Conservation (phyloP, 202 grass and related monocot species). For the Carex arenaria region DNA sequence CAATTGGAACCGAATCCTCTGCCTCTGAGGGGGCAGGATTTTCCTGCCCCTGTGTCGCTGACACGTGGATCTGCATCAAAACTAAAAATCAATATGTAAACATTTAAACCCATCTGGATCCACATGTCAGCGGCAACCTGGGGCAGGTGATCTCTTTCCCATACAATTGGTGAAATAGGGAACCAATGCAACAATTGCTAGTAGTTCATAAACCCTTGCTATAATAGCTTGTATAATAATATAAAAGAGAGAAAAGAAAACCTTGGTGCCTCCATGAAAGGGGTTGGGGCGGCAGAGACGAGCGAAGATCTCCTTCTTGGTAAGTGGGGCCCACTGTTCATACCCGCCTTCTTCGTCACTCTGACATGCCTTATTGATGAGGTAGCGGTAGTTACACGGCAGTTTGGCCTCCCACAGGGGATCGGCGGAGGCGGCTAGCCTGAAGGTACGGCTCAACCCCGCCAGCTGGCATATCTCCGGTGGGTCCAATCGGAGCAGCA, state of each 20-base stretch:
- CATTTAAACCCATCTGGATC: no score
- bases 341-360: constrained; percentile 32
- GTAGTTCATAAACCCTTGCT: not conserved
- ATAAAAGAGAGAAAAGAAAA: constrained; percentile 5
- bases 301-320: constrained; percentile 64
- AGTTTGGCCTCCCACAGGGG: constrained; percentile 60
- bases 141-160: no score
- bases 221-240: not conserved
- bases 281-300: constrained; percentile 50
- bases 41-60: no score
- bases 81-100: no score
- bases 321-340: constrained; percentile 9
- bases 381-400: constrained; percentile 50
- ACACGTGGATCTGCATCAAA: no score
- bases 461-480: constrained; percentile 71
- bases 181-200: not conserved
- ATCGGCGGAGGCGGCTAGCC: constrained; percentile 55
- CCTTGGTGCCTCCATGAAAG: constrained; percentile 69
- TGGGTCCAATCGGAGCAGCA: constrained; percentile 66
- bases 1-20: not conserved
- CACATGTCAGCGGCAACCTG: no score
- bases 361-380: constrained; percentile 39
- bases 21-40: no score
- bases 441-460: constrained; percentile 48
- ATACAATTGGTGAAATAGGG: no score